Percentiles rank a stretch among this genome's conserved stretches.
phyloP scores from a whole-genome alignment of 78 protist species.

The Dictyostelium capitatum region DNA sequence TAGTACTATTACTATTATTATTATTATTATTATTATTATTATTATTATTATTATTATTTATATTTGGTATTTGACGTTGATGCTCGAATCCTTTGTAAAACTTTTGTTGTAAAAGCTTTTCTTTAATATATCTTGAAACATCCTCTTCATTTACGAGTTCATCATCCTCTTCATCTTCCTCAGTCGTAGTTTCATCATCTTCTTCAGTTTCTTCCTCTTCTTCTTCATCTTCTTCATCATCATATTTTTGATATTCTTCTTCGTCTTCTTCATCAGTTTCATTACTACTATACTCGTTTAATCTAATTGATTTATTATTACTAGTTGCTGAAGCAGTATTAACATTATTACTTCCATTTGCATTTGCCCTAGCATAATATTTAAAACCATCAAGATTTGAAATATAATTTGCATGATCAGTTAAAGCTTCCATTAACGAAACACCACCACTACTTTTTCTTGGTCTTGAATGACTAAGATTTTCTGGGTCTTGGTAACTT shows the following conservation, averaged over 20 bases:
- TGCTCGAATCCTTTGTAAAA: constrained; percentile 32
- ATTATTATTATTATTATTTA: too few relatives aligned
- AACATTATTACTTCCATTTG: not conserved
- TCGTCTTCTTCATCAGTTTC: not conserved
- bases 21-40: too few relatives aligned
- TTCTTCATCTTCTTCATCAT: not conserved
- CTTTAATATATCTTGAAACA: constrained; percentile 20
- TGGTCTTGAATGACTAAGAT: constrained; percentile 23
- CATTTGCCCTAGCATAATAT: not conserved
- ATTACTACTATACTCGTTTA: constrained; percentile 20
- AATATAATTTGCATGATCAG: constrained; percentile 21
- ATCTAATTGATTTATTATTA: not conserved
- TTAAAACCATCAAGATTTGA: constrained; percentile 6
- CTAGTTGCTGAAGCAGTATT: not conserved
- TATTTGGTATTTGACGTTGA: not conserved
- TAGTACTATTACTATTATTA: not conserved
- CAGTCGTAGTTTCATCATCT: not conserved
- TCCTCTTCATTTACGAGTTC: constrained; percentile 40
- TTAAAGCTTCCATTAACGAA: not conserved
- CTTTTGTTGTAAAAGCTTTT: constrained; percentile 9
- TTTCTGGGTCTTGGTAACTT: constrained; percentile 7
- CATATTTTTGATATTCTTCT: not conserved
- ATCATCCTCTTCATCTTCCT: constrained; percentile 42
- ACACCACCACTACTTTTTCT: not conserved
- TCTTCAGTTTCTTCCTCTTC: not conserved